Percentiles rank a stretch among this genome's conserved stretches.
These are phyloP conservation scores for Linnemannia schmuckeri DNA, from an alignment of 192 early-diverging fungal genomes.

Conservation along the genomic window DNA sequence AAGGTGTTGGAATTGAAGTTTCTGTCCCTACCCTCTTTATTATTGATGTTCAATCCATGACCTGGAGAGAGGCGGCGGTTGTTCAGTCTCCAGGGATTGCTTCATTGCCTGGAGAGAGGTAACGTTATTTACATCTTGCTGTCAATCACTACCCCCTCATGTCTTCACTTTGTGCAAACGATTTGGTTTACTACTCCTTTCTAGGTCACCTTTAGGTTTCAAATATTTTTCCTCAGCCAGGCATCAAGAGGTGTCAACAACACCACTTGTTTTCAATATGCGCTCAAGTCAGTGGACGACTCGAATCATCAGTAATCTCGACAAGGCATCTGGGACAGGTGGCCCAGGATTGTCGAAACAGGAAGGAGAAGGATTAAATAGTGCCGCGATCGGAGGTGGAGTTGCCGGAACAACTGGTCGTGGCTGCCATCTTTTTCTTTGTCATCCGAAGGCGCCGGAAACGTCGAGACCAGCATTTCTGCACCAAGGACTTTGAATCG, in stretches of 20 bases:
- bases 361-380: background rate
- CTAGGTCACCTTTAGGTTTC: background rate
- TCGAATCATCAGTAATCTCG: background rate
- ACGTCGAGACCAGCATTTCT: background rate
- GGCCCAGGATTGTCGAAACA: too few relatives aligned
- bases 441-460: background rate
- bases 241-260: too few relatives aligned
- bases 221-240: too few relatives aligned
- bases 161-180: too few relatives aligned
- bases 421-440: background rate
- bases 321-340: too few relatives aligned
- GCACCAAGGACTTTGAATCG: background rate
- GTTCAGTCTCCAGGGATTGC: background rate
- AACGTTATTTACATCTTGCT: too few relatives aligned
- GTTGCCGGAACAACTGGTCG: background rate
- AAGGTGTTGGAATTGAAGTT: too few relatives aligned
- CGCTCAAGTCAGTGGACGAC: background rate
- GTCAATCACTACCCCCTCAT: too few relatives aligned
- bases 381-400: background rate
- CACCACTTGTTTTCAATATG: too few relatives aligned
- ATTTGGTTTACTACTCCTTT: too few relatives aligned
- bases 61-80: slow-evolving; percentile 3
- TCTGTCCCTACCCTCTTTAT: background rate
- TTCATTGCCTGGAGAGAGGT: slow-evolving; percentile 9
- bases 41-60: background rate